Conservation (phyloP, 257 asterid genomes). For the Handroanthus guayacan region DNA sequence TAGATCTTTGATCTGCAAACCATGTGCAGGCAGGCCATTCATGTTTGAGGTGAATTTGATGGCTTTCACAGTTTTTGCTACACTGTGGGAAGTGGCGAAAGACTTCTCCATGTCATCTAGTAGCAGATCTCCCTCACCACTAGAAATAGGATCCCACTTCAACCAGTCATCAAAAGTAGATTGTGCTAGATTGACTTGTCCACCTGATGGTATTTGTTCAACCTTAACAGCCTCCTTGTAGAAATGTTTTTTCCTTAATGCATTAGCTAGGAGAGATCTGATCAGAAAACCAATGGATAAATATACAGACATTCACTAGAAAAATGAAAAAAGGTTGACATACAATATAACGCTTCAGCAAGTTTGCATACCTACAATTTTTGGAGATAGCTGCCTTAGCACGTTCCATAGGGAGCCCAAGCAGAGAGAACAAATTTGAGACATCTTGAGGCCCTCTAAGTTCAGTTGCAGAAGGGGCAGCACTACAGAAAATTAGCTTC, state of each 20-base stretch:
- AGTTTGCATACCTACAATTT: conserved; percentile 71
- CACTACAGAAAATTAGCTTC: conserved; percentile 76
- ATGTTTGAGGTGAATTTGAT: conserved; percentile 56
- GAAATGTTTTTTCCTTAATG: conserved; percentile 70
- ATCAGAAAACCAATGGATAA: conserved; percentile 30
- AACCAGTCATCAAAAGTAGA: conserved; percentile 69
- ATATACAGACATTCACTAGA: not conserved
- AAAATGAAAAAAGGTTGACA: conserved; percentile 15
- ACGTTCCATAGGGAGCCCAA: conserved; percentile 75
- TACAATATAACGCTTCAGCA: conserved; percentile 21
- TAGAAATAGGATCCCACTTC: conserved; percentile 92
- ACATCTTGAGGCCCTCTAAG: conserved; percentile 90
- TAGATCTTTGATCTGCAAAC: conserved; percentile 68
- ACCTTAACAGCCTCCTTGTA: conserved; percentile 81
- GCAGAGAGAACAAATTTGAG: conserved; percentile 72
- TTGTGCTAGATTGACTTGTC: conserved; percentile 41
- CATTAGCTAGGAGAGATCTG: conserved; percentile 78
- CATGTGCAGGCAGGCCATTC: conserved; percentile 73
- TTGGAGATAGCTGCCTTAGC: conserved; percentile 89
- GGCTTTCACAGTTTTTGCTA: conserved; percentile 51
- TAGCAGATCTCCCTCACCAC: conserved; percentile 90
- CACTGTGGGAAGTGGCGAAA: conserved; percentile 55
- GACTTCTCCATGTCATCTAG: conserved; percentile 84
- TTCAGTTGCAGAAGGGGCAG: conserved; percentile 77
- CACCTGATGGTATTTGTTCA: conserved; percentile 64